phyloP scores from a whole-genome alignment of 805 yeast genomes.

The Kazachstania psychrophila region DNA sequence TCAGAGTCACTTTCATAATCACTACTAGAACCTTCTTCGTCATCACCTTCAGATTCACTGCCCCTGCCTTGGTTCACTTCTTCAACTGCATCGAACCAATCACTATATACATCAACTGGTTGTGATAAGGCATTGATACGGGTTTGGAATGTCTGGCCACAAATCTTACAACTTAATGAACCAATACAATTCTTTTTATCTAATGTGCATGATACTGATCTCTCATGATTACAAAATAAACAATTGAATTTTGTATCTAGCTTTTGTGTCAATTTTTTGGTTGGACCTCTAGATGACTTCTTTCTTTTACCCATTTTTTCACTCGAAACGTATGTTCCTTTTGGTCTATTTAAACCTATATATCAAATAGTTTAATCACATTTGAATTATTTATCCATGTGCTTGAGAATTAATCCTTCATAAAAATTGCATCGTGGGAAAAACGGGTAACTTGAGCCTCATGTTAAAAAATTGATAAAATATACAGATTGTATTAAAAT shows the following conservation, averaged over 20 bases:
- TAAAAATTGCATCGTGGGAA: too few relatives aligned
- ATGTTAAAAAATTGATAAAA: too few relatives aligned
- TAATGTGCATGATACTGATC: conserved; percentile 76
- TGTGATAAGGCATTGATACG: conserved; percentile 68
- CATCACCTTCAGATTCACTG: conserved; percentile 29
- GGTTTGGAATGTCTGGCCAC: conserved; percentile 90
- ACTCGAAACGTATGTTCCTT: too few relatives aligned
- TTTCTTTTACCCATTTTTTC: conserved; percentile 64
- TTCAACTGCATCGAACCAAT: conserved; percentile 96
- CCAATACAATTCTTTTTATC: conserved; percentile 86
- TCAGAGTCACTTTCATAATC: conserved; percentile 33
- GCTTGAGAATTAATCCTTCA: too few relatives aligned
- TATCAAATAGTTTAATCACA: too few relatives aligned
- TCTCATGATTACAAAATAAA: conserved; percentile 91
- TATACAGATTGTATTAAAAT: too few relatives aligned
- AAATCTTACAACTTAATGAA: conserved; percentile 75
- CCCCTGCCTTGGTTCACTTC: conserved; percentile 39
- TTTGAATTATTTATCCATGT: too few relatives aligned
- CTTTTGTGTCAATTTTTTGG: conserved; percentile 64
- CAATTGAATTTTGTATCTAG: conserved; percentile 82
- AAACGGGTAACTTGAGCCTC: too few relatives aligned
- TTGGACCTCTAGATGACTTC: conserved; percentile 76
- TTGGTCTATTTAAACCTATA: too few relatives aligned
- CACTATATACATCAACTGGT: conserved; percentile 91
- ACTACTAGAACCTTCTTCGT: conserved; percentile 24